Evolutionary conservation across 2,329 filamentous ascomycete species (phyloP), one percentile per base, ranked within the genome.

Genomic region (Fusarium sp.): DNA sequence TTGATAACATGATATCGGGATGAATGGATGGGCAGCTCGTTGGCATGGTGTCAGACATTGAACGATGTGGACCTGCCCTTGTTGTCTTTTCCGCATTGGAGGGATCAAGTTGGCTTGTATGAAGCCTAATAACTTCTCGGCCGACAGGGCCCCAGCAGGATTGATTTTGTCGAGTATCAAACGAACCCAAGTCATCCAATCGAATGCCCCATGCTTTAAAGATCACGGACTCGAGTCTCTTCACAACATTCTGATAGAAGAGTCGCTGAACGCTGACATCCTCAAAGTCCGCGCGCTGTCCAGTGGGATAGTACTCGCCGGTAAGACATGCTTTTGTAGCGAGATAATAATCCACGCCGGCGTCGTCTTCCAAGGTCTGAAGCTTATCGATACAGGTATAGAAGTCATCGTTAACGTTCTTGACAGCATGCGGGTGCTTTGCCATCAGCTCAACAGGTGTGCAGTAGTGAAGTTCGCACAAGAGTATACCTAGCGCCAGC

Each of bases 161-260:
- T 8, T 46, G 3, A 12, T 38, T 53, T 10, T 53, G 39, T 2
- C 6, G 14, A 8, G 50, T 19, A 10, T 23, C 9, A 2, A 53
- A 53, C 4, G 39, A 45, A 3, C 23, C 21, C 21, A 53, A n/a
- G 4, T 53, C 10, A 10, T 53, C 50, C 2, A 53, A 7, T 19
- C 39, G n/a, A 7, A 45, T 15, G 1, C 4, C 8, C 50, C 50
- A 53, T 2, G 50, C 11, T 9, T 46, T 53, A 14, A 4, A 17
- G 1, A 46, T 15, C 4, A 38, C 40, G 10, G 50, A n/a, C 23
- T 53, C 50, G 12, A 53, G 50, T 15, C 10, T 21, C 12, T 53
- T 53, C 15, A 53, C 50, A 19, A 53, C 50, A 7, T 38, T 53
- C 3, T 53, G 50, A 6, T 53, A 53, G n/a, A 53, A 53, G 14